Conservation (phyloP, 2,329 filamentous ascomycete genomes). For the Dothistroma pini region DNA sequence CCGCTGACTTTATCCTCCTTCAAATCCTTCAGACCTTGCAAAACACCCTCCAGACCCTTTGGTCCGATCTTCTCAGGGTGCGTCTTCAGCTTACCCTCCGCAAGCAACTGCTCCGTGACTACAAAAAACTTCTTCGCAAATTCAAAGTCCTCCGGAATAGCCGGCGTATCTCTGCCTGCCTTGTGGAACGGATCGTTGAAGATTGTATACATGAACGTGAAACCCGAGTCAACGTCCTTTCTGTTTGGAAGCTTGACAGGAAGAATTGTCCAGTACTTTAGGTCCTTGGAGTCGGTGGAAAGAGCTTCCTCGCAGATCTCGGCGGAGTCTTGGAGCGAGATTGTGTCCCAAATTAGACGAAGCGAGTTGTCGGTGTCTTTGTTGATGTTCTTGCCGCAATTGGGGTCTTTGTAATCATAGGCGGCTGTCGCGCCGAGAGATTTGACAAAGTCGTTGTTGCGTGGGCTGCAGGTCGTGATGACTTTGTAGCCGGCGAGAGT, state of each 20-base stretch:
- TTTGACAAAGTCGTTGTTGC: constrained; percentile 48
- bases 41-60: constrained; percentile 43
- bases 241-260: constrained; percentile 23
- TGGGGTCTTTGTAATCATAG: constrained; percentile 48
- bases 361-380: constrained; percentile 25
- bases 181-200: constrained; percentile 27
- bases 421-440: constrained; percentile 46
- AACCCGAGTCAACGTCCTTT: constrained; percentile 18
- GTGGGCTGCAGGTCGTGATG: constrained; percentile 45
- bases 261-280: constrained; percentile 25
- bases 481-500: constrained; percentile 41
- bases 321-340: constrained; percentile 21
- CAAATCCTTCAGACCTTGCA: constrained; percentile 45
- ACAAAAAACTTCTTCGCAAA: constrained; percentile 42
- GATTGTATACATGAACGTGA: constrained; percentile 30
- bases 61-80: constrained; percentile 42
- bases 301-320: constrained; percentile 27
- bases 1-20: constrained; percentile 46
- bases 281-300: constrained; percentile 19
- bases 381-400: constrained; percentile 44
- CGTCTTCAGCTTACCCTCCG: constrained; percentile 43
- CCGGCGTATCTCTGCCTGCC: constrained; percentile 20
- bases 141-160: constrained; percentile 38
- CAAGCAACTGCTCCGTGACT: constrained; percentile 41
- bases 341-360: constrained; percentile 26